Base-by-base conservation (phyloP, 163 green algal species). In the Chlorella variabilis region DNA sequence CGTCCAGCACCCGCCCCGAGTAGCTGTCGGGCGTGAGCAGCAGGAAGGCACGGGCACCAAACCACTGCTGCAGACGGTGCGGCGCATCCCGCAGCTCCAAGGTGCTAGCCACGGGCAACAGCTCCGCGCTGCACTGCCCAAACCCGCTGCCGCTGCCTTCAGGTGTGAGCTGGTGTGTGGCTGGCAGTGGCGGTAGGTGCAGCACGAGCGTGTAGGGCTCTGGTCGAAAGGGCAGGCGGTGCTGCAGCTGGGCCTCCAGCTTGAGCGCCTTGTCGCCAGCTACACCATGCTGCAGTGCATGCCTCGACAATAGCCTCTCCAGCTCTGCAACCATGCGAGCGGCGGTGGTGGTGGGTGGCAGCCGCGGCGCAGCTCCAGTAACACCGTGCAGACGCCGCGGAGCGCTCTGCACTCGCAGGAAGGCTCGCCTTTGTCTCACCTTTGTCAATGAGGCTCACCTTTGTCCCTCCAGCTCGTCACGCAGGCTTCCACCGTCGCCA, bases 21-120 rank as follows among this genome's bases (percentile, higher is more conserved):
- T 92, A 96, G 83, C 85, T 95, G 38, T 85, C 81, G 4, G 94
- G 93, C 73, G 85, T 81, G 54, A 97, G 87, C 58, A 92, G 73
- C 62, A 96, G 62, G 75, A 93, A 95, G 17, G 82, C 34, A 11
- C 86, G 84, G 5, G 93, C 49, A 0, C 87, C 89, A 73, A 97
- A 95, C 94, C 93, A 97, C 61, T 88, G 84, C 85, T 94, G 91
- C 77, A 97, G 83, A 74, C 91, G 92, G 82, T 92, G 86, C 34
- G 78, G 36, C 77, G 80, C 41, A 69, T 86, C 45, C 29, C 51
- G 31, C n/a, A 85, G 69, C 69, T 87, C 17, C 45, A 69, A 23
- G 36, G 48, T 4, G 38, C 18, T 5, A 13, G 3, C 31, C n/a
- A 70, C 27, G 3, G 73, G 68, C 23, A 39, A n/a, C 15, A 71